phyloP scores from a whole-genome alignment of 2,329 filamentous ascomycete genomes.

The Verticillium dahliae region DNA sequence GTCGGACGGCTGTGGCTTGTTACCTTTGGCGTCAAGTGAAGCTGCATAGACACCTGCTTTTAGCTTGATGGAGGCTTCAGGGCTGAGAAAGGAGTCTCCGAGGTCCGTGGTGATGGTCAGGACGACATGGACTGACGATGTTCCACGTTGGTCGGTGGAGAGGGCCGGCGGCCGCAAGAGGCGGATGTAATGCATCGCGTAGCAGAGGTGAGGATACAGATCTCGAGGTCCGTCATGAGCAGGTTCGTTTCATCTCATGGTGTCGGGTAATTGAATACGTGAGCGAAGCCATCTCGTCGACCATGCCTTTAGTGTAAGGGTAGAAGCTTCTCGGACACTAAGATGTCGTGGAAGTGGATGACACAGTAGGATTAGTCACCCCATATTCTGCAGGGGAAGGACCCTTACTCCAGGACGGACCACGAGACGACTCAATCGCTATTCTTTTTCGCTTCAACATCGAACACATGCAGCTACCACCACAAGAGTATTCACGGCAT shows the following conservation, averaged over 20 bases:
- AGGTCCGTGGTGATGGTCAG: constrained; percentile 53
- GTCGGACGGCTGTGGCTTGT: constrained; percentile 17
- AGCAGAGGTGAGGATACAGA: background rate
- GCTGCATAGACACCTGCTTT: constrained; percentile 22
- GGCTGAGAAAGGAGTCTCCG: constrained; percentile 47
- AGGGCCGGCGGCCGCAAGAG: constrained; percentile 42
- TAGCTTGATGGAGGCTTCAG: constrained; percentile 36
- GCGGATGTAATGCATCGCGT: constrained; percentile 50
- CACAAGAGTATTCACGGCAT: background rate
- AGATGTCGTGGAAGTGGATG: background rate
- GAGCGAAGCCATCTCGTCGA: background rate
- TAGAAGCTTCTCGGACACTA: background rate
- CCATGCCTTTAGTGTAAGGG: background rate
- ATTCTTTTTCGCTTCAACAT: background rate
- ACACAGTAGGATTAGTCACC: background rate
- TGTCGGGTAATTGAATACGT: background rate
- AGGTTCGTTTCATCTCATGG: background rate
- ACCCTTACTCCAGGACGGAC: background rate
- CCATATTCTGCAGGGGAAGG: background rate
- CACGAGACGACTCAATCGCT: too few species aligned
- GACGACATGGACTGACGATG: constrained; percentile 32
- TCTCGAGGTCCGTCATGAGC: background rate
- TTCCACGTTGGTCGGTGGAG: constrained; percentile 13
- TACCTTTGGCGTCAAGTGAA: constrained; percentile 7
- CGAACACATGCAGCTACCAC: background rate